These are phyloP conservation scores for Cucumis melo DNA, from an alignment of 306 rosid species.

Conservation along the genomic window DNA sequence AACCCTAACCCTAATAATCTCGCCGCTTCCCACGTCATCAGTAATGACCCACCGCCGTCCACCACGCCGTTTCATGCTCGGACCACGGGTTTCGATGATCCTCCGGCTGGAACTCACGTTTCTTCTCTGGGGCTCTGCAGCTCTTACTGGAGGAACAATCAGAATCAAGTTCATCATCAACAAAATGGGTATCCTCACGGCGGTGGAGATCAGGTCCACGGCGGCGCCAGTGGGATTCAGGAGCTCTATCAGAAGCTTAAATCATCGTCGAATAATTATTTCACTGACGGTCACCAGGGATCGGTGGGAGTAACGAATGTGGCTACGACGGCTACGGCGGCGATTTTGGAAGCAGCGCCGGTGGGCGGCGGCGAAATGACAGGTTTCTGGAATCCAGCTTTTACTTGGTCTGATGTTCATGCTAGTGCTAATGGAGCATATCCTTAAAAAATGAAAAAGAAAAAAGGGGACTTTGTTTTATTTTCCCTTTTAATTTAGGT, in stretches of 20 bases:
- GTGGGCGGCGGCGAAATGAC: conserved; percentile 39
- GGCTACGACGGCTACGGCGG: conserved; percentile 18
- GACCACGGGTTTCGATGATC: conserved; percentile 33
- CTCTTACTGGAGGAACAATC: conserved; percentile 49
- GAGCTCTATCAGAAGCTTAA: conserved; percentile 71
- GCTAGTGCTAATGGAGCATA: conserved; percentile 74
- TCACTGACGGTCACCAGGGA: conserved; percentile 18
- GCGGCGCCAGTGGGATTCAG: conserved; percentile 52
- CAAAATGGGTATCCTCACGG: conserved; percentile 17
- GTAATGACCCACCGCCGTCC: conserved; percentile 26
- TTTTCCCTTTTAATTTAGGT: background rate
- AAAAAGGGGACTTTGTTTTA: background rate
- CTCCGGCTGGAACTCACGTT: conserved; percentile 19
- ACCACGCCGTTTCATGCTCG: conserved; percentile 17
- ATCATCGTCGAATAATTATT: conserved; percentile 32
- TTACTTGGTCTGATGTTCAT: conserved; percentile 79
- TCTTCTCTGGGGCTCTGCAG: conserved; percentile 45
- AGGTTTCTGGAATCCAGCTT: conserved; percentile 76
- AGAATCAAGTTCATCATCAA: conserved; percentile 15
- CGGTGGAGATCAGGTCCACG: conserved; percentile 21
- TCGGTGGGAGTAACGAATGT: conserved; percentile 31
- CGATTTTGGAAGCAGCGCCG: conserved; percentile 52
- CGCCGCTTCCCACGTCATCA: conserved; percentile 35
- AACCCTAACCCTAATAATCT: conserved; percentile 54
- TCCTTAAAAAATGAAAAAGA: conserved; percentile 14